These are phyloP conservation scores for Metschnikowia vanudenii DNA, from an alignment of 805 yeast species.

Conservation along the genomic window DNA sequence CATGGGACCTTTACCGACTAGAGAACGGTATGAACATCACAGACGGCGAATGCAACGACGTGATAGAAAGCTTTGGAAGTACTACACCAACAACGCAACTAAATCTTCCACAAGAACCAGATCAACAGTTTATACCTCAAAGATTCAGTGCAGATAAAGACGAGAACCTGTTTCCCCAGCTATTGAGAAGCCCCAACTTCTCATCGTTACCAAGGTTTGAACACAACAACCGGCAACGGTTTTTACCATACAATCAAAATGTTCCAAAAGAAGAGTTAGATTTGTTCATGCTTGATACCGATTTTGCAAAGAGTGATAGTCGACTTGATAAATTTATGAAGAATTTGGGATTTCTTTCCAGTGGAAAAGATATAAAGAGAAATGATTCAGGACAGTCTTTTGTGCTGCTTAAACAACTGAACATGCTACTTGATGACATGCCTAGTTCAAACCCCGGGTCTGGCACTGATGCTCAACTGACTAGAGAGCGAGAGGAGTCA, in stretches of 20 bases:
- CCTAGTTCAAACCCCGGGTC: background rate
- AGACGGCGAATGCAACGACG: background rate
- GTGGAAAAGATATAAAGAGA: background rate
- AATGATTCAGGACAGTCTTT: background rate
- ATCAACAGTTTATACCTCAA: background rate
- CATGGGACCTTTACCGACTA: conserved; percentile 20
- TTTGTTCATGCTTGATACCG: conserved; percentile 18
- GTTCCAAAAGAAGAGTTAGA: conserved; percentile 15
- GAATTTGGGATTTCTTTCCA: conserved; percentile 15
- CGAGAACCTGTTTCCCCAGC: background rate
- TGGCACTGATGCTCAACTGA: background rate
- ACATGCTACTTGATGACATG: background rate
- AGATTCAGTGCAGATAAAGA: background rate
- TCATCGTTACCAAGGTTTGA: conserved; percentile 4
- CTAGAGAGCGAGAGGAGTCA: background rate
- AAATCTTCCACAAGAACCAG: background rate
- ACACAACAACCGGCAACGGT: background rate
- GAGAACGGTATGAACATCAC: conserved; percentile 10
- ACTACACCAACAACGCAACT: background rate
- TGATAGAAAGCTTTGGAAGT: conserved; percentile 1
- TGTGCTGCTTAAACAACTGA: background rate
- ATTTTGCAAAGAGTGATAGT: conserved; percentile 13
- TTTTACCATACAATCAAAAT: conserved; percentile 2
- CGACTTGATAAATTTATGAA: conserved; percentile 17
- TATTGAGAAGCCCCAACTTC: background rate